phyloP scores from a whole-genome alignment of 208 protist species.

The Wallacemonas sp. region DNA sequence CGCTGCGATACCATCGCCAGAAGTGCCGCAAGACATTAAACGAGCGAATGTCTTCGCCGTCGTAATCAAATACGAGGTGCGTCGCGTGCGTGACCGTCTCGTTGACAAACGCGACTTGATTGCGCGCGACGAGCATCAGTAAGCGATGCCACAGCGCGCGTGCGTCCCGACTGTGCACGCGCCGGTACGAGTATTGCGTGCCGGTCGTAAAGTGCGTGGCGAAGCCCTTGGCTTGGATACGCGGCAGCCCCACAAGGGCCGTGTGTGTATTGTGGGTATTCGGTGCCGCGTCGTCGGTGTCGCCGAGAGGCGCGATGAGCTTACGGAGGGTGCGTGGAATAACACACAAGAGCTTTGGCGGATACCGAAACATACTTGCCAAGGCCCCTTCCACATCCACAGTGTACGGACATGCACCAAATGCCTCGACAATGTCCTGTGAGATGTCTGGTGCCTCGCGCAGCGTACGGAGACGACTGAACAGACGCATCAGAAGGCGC shows the following conservation, averaged over 20 bases:
- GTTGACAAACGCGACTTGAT: constrained; percentile 48
- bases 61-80: constrained; percentile 58
- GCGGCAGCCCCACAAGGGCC: constrained; percentile 29
- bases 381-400: constrained; percentile 6
- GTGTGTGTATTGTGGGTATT: constrained; percentile 24
- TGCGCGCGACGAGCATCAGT: constrained; percentile 25
- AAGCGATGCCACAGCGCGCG: constrained; percentile 51
- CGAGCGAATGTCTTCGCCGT: constrained; percentile 35
- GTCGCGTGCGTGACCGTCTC: constrained; percentile 52
- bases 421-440: neutral
- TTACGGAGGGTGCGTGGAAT: neutral
- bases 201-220: constrained; percentile 71
- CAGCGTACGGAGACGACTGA: constrained; percentile 22
- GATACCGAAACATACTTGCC: constrained; percentile 5
- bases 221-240: constrained; percentile 57
- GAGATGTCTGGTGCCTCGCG: neutral
- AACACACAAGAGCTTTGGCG: neutral
- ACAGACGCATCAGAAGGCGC: constrained; percentile 33
- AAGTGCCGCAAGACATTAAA: constrained; percentile 34
- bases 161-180: constrained; percentile 29
- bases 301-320: neutral
- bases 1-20: constrained; percentile 34
- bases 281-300: neutral
- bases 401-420: constrained; percentile 14
- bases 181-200: constrained; percentile 49